A percentile compares a stretch with the other conserved stretches of the same genome.
Evolutionary conservation across 768 basidiomycete species (phyloP).

Genomic region (Suillus hirtellus): DNA sequence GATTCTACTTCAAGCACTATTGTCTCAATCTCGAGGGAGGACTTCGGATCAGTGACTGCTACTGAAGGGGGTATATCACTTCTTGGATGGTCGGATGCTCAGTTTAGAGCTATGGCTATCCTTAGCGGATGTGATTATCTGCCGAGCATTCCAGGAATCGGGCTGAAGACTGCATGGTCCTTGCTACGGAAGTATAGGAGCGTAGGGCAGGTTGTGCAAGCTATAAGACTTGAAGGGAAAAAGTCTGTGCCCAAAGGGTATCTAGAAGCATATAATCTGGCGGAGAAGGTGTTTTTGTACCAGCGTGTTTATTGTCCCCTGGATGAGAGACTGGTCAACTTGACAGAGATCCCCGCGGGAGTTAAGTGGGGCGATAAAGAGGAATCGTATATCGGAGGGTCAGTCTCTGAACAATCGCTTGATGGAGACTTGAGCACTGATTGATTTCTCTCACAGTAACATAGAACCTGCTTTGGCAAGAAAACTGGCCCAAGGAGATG

Average conservation of each 20-base stretch:
- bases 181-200: slow-evolving; percentile 85
- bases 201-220: slow-evolving; percentile 78
- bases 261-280: slow-evolving; percentile 68
- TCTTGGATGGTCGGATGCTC: slow-evolving; percentile 83
- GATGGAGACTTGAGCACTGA: slow-evolving; percentile 1
- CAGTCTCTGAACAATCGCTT: slow-evolving; percentile 20
- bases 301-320: slow-evolving; percentile 89
- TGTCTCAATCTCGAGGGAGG: slow-evolving; percentile 60
- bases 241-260: slow-evolving; percentile 79
- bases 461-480: slow-evolving; percentile 65
- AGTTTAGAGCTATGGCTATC: slow-evolving; percentile 94
- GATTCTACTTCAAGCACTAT: slow-evolving; percentile 69
- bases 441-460: slow-evolving; percentile 44
- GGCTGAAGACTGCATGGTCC: slow-evolving; percentile 88
- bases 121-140: slow-evolving; percentile 93
- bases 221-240: slow-evolving; percentile 79
- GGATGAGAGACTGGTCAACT: slow-evolving; percentile 61
- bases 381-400: slow-evolving; percentile 79
- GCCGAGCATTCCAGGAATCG: slow-evolving; percentile 86
- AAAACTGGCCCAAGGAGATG: slow-evolving; percentile 64
- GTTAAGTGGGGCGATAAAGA: slow-evolving; percentile 54
- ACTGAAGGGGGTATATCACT: slow-evolving; percentile 67
- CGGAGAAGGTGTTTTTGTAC: slow-evolving; percentile 91
- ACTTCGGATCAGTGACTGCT: slow-evolving; percentile 62
- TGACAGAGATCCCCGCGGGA: slow-evolving; percentile 60